These are phyloP conservation scores for Suillus alpinus DNA, from an alignment of 768 basidiomycete species.

Conservation along the genomic window DNA sequence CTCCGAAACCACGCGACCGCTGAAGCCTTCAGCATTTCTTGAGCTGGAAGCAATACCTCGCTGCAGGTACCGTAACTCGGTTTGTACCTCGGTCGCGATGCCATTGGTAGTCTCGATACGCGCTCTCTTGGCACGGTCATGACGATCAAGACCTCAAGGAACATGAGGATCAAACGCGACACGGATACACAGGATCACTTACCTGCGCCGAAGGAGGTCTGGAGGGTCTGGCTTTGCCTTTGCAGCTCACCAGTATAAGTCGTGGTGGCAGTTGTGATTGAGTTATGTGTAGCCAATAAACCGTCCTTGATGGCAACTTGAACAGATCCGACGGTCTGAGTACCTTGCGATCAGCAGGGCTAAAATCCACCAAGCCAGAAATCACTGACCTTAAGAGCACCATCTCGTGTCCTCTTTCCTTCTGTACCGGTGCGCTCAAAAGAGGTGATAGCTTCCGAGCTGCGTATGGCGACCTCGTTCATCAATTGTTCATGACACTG, in stretches of 20 bases:
- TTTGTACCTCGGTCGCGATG: conserved; percentile 48
- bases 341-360: conserved; percentile 12
- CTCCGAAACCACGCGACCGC: conserved; percentile 46
- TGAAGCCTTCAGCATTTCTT: conserved; percentile 42
- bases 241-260: conserved; percentile 53
- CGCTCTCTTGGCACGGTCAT: conserved; percentile 62
- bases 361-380: background rate
- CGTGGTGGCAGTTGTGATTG: conserved; percentile 44
- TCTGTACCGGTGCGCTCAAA: conserved; percentile 49
- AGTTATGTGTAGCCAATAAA: conserved; percentile 42
- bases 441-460: conserved; percentile 36
- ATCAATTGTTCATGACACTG: conserved; percentile 48
- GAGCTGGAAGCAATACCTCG: conserved; percentile 49
- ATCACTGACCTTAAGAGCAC: conserved; percentile 51
- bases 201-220: conserved; percentile 35
- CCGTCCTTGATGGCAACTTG: conserved; percentile 41
- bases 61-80: conserved; percentile 51
- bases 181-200: conserved; percentile 7
- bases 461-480: conserved; percentile 39
- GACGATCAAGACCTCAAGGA: conserved; percentile 54
- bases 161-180: background rate
- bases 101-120: conserved; percentile 57
- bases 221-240: conserved; percentile 43
- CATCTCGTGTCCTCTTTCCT: conserved; percentile 54
- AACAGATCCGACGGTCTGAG: conserved; percentile 41